Evolutionary conservation across 345 rosid genomes (phyloP), one percentile per base, ranked within the genome.

Genomic region (Brassica nigra): DNA sequence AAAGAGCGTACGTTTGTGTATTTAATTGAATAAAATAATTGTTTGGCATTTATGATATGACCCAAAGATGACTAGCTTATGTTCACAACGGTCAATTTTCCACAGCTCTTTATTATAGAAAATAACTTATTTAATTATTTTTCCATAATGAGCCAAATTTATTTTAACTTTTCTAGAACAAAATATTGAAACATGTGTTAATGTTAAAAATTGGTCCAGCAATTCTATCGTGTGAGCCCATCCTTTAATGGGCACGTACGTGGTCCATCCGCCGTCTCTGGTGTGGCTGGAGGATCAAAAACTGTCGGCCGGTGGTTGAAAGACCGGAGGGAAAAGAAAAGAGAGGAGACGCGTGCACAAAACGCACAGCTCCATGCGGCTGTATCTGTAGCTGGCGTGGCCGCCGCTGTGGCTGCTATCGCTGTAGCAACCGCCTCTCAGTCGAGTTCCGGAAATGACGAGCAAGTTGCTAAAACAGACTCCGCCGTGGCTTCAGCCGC

Each of bases 361-460:
- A 93, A 93, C 34, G 97, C 98, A 1, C 98, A 93, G 85, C 90
- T 93, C 6, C 93, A 93, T 16, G 97, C 97, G 0, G 93, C 93
- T 2, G 74, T 93, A 16, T 86, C 98, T 2, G 97, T 93, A 0
- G 98, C 97, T 0, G 89, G 94, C 8, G 97, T 93, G 0, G 94
- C 98, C 0, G 89, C 98, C 0, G 98, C 98, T 0, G 86, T 93
- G 0, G 98, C 98, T 2, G 94, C 97, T 0, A 91, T 88, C 0
- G 94, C 94, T 3, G 90, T 92, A 0, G 94, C 97, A 9, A 87
- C 93, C 0, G 94, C 94, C 0, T 84, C 92, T 7, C 84, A 93
- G 1, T 90, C 94, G 0, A 87, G 85, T 23, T 23, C 88, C 0
- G 90, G 97, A 12, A 93, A 83, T 39, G 98, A 93, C 16, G 93